Evolutionary conservation across 208 protist genomes (phyloP), one percentile per base, ranked within the genome.

Genomic region (Wallacemonas sp.): DNA sequence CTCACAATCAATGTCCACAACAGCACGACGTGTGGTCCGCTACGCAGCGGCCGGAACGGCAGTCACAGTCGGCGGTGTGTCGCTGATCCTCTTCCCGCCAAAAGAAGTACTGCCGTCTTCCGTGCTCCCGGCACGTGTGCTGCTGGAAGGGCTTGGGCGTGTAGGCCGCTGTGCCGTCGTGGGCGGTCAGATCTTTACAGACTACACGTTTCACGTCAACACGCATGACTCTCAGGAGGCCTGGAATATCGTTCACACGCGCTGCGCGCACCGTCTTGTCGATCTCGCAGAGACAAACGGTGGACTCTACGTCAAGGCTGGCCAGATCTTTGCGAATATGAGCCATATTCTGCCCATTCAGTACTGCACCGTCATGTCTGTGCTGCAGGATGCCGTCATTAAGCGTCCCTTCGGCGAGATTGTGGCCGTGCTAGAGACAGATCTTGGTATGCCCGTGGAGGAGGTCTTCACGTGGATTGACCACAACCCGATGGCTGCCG

Each of bases 291-390:
- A 96, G 71, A 78, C 68, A 0, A 96, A 96, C 72, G 92, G 92
- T 33, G 96, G 95, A 1, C 85, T 98, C 5, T 98, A 97, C 79
- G 91, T 98, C 3, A 98, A 99, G 74, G 87, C 91, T 6, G 97
- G 94, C 9, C 97, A 99, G 60, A 90, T 97, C 33, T 88, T 98
- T 33, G 87, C 96, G 3, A 96, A 97, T 47, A 84, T 98, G 77
- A 93, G 93, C 61, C 91, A 98, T 55, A 80, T 97, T 22, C 56
- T 98, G 9, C 97, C 97, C 1, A 56, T 68, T 5, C 86, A 98
- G 75, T 98, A 95, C 80, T 92, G 84, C 63, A 69, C 42, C 22
- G 84, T 75, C 24, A 92, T 93, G 88, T 70, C 81, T 8, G 79
- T 80, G 36, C 77, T 96, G 76, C 90, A 96, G 75, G 80, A 96